Conservation (phyloP, 768 basidiomycete genomes). For the Cystobasidium onofrii region DNA sequence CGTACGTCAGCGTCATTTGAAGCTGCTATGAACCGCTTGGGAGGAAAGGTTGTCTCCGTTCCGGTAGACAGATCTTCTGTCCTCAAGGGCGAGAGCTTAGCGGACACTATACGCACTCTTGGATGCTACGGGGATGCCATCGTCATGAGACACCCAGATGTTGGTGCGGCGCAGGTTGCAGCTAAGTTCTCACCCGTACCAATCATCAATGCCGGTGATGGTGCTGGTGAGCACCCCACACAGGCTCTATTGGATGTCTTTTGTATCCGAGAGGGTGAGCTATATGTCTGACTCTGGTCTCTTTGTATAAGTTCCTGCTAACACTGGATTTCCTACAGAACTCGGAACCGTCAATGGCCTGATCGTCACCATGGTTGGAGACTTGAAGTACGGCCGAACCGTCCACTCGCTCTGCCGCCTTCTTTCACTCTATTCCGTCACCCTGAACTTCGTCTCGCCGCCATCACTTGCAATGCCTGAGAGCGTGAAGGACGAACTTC, state of each 20-base stretch:
- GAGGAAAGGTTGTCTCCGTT: constrained; percentile 86
- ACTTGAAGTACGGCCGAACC: constrained; percentile 94
- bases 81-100: constrained; percentile 81
- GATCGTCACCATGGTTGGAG: constrained; percentile 72
- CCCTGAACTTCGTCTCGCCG: constrained; percentile 91
- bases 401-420: constrained; percentile 92
- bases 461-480: constrained; percentile 79
- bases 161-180: constrained; percentile 88
- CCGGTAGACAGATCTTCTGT: constrained; percentile 75
- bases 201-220: constrained; percentile 93
- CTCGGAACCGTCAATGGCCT: constrained; percentile 95
- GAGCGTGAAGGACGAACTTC: constrained; percentile 68
- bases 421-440: constrained; percentile 81
- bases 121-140: constrained; percentile 93
- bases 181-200: constrained; percentile 94
- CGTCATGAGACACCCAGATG: constrained; percentile 85
- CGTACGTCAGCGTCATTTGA: constrained; percentile 93
- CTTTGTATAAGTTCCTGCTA: background rate
- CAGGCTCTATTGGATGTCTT: constrained; percentile 53
- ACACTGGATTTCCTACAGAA: constrained; percentile 60
- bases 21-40: constrained; percentile 96
- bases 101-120: constrained; percentile 86
- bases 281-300: background rate
- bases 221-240: constrained; percentile 92
- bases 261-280: constrained; percentile 1